Conservation (phyloP, 441 rosid species). For the Theobroma grandiflorum region DNA sequence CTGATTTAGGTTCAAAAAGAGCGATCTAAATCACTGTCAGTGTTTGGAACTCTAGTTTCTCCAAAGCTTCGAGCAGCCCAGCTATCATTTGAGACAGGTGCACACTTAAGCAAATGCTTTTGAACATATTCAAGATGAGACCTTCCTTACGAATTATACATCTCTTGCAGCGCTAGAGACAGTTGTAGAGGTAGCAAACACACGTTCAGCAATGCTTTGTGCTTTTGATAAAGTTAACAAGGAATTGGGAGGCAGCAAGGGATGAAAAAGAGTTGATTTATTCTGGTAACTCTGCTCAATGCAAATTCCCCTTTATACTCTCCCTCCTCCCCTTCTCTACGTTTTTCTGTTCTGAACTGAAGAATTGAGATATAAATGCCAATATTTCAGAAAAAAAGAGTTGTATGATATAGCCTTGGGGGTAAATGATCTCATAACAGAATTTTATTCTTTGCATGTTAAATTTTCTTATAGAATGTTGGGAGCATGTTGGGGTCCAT, state of each 20-base stretch:
- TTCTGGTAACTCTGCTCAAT: slow-evolving; percentile 27
- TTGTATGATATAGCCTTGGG: neutral
- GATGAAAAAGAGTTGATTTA: slow-evolving; percentile 24
- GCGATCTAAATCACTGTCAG: slow-evolving; percentile 67
- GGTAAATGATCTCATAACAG: neutral
- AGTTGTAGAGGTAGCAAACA: slow-evolving; percentile 82
- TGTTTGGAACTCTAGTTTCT: slow-evolving; percentile 88
- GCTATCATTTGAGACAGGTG: slow-evolving; percentile 91
- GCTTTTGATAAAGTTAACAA: slow-evolving; percentile 51
- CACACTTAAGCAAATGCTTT: slow-evolving; percentile 23
- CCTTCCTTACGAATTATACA: neutral
- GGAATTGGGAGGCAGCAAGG: slow-evolving; percentile 41
- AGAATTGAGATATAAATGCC: neutral
- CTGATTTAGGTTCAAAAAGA: slow-evolving; percentile 66
- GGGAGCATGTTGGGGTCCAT: neutral
- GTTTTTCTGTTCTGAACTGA: neutral
- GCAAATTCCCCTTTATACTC: neutral
- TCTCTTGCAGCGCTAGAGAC: slow-evolving; percentile 73
- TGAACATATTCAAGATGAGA: slow-evolving; percentile 1
- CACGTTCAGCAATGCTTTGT: slow-evolving; percentile 64
- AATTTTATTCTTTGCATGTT: neutral
- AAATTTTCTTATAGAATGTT: neutral
- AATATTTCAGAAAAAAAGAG: neutral
- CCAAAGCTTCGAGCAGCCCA: slow-evolving; percentile 90
- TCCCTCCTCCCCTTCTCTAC: neutral